Evolutionary conservation across 768 basidiomycete genomes (phyloP).

Genomic region (Nidularia pulvinata): DNA sequence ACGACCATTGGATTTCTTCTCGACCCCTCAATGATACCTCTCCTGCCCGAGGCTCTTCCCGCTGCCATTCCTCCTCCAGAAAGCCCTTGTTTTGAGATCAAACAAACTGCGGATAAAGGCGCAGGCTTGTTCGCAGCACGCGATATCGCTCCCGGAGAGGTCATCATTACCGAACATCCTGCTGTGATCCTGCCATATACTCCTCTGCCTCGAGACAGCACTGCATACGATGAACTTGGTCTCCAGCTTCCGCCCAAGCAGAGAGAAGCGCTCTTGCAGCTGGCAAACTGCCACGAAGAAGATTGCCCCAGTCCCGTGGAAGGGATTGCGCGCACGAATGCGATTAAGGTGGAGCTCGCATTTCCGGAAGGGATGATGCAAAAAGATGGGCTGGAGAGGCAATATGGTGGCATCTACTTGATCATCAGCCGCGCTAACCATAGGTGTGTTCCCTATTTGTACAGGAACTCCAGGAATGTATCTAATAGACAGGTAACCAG

Average conservation of each 20-base stretch:
- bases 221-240: slow-evolving; percentile 27
- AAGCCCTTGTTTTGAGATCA: slow-evolving; percentile 15
- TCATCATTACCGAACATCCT: slow-evolving; percentile 38
- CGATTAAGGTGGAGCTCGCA: slow-evolving; percentile 23
- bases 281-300: slow-evolving; percentile 26
- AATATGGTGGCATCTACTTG: slow-evolving; percentile 42
- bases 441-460: slow-evolving; percentile 20
- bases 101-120: slow-evolving; percentile 27
- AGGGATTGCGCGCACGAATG: slow-evolving; percentile 44
- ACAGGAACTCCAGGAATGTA: too few relatives aligned
- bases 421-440: slow-evolving; percentile 43
- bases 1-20: not conserved
- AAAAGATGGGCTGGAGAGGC: slow-evolving; percentile 11
- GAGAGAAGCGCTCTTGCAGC: slow-evolving; percentile 23
- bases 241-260: slow-evolving; percentile 18
- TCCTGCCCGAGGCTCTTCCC: not conserved
- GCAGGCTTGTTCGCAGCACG: slow-evolving; percentile 33
- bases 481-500: slow-evolving; percentile 11
- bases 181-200: slow-evolving; percentile 32
- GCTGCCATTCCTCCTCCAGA: slow-evolving; percentile 3
- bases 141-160: slow-evolving; percentile 24
- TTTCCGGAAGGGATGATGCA: slow-evolving; percentile 19
- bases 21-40: not conserved
- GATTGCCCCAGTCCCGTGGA: slow-evolving; percentile 33
- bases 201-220: slow-evolving; percentile 18